Percentiles rank a stretch among this genome's conserved stretches.
These are phyloP conservation scores for Chrysoporthe puriensis DNA, from an alignment of 2,329 filamentous ascomycete genomes.

Conservation along the genomic window DNA sequence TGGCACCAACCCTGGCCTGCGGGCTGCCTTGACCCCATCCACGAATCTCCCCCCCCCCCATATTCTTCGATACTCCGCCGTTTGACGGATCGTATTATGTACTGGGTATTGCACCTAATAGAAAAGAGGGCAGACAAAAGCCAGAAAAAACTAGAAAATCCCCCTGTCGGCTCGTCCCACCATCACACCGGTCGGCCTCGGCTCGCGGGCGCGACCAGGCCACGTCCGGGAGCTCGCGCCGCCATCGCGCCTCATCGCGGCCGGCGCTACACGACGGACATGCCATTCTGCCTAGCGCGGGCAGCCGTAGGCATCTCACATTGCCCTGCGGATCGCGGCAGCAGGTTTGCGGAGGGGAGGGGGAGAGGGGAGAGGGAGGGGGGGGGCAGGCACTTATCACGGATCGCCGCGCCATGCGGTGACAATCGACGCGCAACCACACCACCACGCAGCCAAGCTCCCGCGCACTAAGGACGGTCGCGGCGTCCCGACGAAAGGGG, in stretches of 20 bases:
- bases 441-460: slow-evolving; percentile 10
- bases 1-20: neutral
- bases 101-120: too few species aligned
- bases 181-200: too few species aligned
- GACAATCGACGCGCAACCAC: slow-evolving; percentile 4
- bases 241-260: too few species aligned
- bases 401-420: slow-evolving; percentile 5
- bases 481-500: too few species aligned
- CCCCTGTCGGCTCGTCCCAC: too few species aligned
- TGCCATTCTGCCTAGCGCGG: neutral
- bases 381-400: neutral
- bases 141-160: too few species aligned
- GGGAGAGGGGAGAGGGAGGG: neutral
- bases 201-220: neutral
- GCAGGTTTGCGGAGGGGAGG: neutral
- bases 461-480: neutral
- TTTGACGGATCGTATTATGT: too few species aligned
- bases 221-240: neutral
- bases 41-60: too few species aligned
- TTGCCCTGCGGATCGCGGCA: neutral
- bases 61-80: too few species aligned
- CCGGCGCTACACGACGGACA: neutral
- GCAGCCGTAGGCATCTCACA: neutral
- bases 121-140: too few species aligned
- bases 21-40: neutral